Percentiles rank a stretch among this genome's conserved stretches.
phyloP scores from a whole-genome alignment of 495 filamentous ascomycete genomes.

The Xylaria telfairii region DNA sequence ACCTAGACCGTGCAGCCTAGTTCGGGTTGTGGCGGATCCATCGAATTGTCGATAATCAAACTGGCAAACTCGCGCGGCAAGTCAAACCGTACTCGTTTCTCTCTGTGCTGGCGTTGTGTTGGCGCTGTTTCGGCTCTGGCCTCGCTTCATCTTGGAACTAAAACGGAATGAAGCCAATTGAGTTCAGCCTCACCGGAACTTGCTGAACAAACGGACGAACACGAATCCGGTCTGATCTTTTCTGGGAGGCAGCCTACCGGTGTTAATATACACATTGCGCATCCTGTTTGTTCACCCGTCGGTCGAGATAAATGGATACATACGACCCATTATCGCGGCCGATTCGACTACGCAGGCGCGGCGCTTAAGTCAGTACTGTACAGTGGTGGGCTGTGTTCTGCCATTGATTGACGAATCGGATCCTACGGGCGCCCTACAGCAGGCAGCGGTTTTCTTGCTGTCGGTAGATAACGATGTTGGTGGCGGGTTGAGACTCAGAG shows the following conservation, averaged over 20 bases:
- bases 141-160: not conserved
- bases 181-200: not conserved
- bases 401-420: conserved; percentile 9
- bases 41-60: not conserved
- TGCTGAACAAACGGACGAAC: no score
- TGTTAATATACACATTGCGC: conserved; percentile 6
- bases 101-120: not conserved
- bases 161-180: not conserved
- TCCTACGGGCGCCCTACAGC: not conserved
- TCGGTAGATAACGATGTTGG: not conserved
- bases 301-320: not conserved
- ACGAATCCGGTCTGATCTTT: not conserved
- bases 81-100: conserved; percentile 5
- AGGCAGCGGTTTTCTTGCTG: not conserved
- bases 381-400: not conserved
- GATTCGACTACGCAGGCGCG: not conserved
- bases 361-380: not conserved
- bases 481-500: not conserved
- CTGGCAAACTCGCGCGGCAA: not conserved
- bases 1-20: not conserved
- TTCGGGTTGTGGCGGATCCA: not conserved
- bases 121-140: not conserved
- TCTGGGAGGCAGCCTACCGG: conserved; percentile 7
- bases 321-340: conserved; percentile 3
- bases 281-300: not conserved